Percentiles rank a stretch among this genome's conserved stretches.
Conservation (phyloP, 108 stramenopile species). For the Cyclotella sp. region DNA sequence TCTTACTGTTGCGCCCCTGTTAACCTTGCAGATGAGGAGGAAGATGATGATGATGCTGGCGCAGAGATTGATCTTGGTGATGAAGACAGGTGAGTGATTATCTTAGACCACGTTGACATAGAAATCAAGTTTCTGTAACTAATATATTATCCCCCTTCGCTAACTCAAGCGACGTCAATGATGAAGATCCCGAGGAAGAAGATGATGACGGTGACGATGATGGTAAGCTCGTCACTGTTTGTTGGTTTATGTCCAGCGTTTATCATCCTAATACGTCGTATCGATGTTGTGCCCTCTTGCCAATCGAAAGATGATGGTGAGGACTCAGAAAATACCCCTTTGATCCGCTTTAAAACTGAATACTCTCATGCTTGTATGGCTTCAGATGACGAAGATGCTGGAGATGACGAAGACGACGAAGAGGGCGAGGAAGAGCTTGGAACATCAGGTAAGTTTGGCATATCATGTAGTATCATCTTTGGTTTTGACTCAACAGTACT, state of each 20-base stretch:
- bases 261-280: not conserved
- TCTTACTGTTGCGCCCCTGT: not conserved
- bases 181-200: constrained; percentile 6
- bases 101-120: not conserved
- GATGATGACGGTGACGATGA: constrained; percentile 7
- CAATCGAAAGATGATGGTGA: constrained; percentile 11
- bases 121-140: not conserved
- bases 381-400: constrained; percentile 1
- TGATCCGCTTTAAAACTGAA: not conserved
- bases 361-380: constrained; percentile 7
- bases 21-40: constrained; percentile 5
- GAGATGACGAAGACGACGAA: constrained; percentile 16
- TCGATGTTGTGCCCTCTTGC: not conserved
- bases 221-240: not conserved
- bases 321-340: not conserved
- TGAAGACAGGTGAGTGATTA: constrained; percentile 15
- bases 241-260: not conserved
- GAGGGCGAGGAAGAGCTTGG: constrained; percentile 21
- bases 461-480: no score
- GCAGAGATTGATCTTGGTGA: constrained; percentile 22
- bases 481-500: no score
- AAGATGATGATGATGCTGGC: constrained; percentile 25
- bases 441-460: not conserved
- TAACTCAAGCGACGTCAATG: constrained; percentile 15
- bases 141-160: not conserved